Conservation (phyloP, 805 yeast species). For the Zygoascus biomembranicola region DNA sequence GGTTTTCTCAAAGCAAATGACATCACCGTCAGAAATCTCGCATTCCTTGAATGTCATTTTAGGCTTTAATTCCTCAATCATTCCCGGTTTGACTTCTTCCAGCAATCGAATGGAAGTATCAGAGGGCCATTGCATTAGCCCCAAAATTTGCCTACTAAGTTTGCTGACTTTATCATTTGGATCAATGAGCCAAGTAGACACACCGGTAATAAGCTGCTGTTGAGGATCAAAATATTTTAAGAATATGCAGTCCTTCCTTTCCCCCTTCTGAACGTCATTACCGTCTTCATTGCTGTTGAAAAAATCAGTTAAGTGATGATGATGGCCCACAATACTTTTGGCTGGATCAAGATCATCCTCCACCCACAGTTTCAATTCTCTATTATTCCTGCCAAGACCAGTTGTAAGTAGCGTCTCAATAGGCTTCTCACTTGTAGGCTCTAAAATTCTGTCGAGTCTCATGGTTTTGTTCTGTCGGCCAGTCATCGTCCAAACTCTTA, state of each 20-base stretch:
- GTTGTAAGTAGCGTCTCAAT: constrained; percentile 45
- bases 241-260: constrained; percentile 18
- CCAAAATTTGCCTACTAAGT: constrained; percentile 20
- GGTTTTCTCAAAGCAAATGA: constrained; percentile 27
- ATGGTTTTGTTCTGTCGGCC: constrained; percentile 64
- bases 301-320: background rate
- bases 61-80: constrained; percentile 25
- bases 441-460: constrained; percentile 46
- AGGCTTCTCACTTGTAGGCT: constrained; percentile 14
- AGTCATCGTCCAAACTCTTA: constrained; percentile 57
- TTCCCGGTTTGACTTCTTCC: constrained; percentile 30
- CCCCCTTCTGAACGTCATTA: constrained; percentile 3
- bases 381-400: constrained; percentile 26
- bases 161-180: constrained; percentile 37
- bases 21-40: constrained; percentile 31
- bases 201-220: constrained; percentile 50
- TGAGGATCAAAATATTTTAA: constrained; percentile 60
- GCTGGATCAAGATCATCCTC: constrained; percentile 30
- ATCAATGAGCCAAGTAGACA: constrained; percentile 49
- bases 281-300: background rate
- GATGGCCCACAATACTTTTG: constrained; percentile 7
- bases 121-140: constrained; percentile 24
- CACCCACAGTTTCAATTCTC: constrained; percentile 52
- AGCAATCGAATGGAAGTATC: constrained; percentile 20
- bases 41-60: constrained; percentile 23